Base-by-base conservation (phyloP, 352 stramenopile genomes). In the Thalassiosira delicatula region DNA sequence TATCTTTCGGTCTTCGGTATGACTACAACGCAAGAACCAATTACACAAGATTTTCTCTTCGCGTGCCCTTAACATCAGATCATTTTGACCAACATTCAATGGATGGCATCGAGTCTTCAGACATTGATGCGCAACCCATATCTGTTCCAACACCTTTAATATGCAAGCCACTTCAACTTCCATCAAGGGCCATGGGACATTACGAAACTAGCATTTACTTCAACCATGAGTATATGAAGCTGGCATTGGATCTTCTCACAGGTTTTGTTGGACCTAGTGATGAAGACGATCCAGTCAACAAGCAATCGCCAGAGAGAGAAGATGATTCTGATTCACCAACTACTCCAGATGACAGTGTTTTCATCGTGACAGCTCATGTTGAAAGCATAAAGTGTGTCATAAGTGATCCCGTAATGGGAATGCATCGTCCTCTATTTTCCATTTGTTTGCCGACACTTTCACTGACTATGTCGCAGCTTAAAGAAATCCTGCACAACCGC, bases 1-100 rank as follows among this genome's bases (percentile, higher is more conserved):
- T 95, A 59, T 94, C 90, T 14, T 91, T 94, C 74, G 88, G 76
- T 23, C 57, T 94, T 1, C 70, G 81, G 23, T 88, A 93, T 72
- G 88, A 93, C 63, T 92, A 79, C 57, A 91, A 93, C 54, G 74
- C 74, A 57, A 65, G 37, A 11, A 84, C 60, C 25, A 91, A 93
- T 30, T 92, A 92, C 69, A 90, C 79, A 29, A 85, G 90, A 69
- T 85, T 92, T 72, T 59, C 84, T 29, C 35, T 93, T 1, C 53
- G 79, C 32, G 81, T 93, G 33, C 90, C 91, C 27, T 88, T 92
- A 49, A 79, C 46, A 57, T 54, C 60, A 27, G 12, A 87, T 1
- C 72, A 88, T 70, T 88, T 89, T 61, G 75, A 82, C 30, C 44
- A 56, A 30, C 42, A 62, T 74, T 76, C 76, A 44, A 88, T 88